A percentile compares a stretch with the other conserved stretches of the same genome.
These are phyloP conservation scores for Logfia minima DNA, from an alignment of 129 eudicot genomes.

Conservation along the genomic window DNA sequence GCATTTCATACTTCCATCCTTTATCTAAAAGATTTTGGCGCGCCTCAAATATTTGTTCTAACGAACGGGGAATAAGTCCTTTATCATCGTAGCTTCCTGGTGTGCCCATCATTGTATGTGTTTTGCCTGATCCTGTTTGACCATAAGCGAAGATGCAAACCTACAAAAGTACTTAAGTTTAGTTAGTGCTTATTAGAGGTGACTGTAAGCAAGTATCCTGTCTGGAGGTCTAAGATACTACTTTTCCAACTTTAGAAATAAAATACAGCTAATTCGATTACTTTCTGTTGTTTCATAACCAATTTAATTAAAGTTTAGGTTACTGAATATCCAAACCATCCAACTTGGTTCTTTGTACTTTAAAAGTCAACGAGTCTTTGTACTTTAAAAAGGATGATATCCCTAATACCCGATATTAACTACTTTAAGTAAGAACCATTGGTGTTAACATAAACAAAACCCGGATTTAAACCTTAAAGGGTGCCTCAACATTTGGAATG, in stretches of 20 bases:
- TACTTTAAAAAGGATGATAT: neutral
- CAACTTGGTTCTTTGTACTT: no score
- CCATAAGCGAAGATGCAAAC: constrained; percentile 98
- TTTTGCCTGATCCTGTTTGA: constrained; percentile 98
- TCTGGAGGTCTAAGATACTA: no score
- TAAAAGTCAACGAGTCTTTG: neutral
- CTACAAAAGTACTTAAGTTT: constrained; percentile 36
- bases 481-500: neutral
- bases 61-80: constrained; percentile 88
- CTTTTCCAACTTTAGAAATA: no score
- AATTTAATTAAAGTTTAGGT: neutral
- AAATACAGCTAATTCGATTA: no score
- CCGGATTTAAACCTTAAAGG: neutral
- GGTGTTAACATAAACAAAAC: neutral
- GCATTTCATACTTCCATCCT: constrained; percentile 99
- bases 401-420: neutral
- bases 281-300: neutral
- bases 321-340: no score
- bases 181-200: neutral
- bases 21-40: constrained; percentile 68
- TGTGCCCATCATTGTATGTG: constrained; percentile 98
- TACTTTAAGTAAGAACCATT: neutral
- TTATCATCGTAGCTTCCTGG: constrained; percentile 68
- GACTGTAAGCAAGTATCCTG: neutral
- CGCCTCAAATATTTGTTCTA: constrained; percentile 89